Conservation (phyloP, 371 early-diverging fungal genomes). For the Gilbertella persicaria region DNA sequence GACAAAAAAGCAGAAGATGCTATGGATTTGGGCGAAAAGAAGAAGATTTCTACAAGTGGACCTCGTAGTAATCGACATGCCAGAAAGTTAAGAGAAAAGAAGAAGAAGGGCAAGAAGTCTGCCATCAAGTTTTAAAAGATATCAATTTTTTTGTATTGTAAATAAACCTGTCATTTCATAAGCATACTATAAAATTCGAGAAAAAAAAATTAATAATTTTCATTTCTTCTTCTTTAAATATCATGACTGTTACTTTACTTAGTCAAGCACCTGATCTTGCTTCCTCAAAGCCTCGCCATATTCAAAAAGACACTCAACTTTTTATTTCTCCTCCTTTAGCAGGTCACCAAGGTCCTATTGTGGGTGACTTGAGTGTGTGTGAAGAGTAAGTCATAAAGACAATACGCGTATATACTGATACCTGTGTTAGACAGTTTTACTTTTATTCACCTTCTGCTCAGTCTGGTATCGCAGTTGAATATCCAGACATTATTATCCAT, state of each 20-base stretch:
- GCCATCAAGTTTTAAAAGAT: slow-evolving; percentile 23
- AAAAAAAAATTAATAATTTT: no score
- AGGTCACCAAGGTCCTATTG: slow-evolving; percentile 28
- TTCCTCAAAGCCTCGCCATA: slow-evolving; percentile 34
- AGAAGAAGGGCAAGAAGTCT: slow-evolving; percentile 30
- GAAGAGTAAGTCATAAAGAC: slow-evolving; percentile 37
- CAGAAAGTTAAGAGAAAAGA: slow-evolving; percentile 39
- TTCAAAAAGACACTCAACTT: slow-evolving; percentile 33
- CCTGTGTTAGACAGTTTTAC: slow-evolving; percentile 40
- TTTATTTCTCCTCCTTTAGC: slow-evolving; percentile 43
- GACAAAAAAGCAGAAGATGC: slow-evolving; percentile 8
- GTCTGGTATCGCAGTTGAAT: slow-evolving; percentile 68
- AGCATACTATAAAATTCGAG: no score
- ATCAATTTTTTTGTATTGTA: neutral
- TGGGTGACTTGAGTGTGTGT: slow-evolving; percentile 39
- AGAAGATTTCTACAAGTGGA: slow-evolving; percentile 44
- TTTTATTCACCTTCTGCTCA: slow-evolving; percentile 49
- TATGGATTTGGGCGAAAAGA: slow-evolving; percentile 13
- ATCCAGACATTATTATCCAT: slow-evolving; percentile 78
- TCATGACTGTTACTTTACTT: slow-evolving; percentile 24
- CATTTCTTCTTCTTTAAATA: neutral
- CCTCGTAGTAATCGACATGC: slow-evolving; percentile 37
- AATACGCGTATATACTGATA: neutral
- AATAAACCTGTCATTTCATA: no score
- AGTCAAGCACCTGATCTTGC: slow-evolving; percentile 34